Conservation (phyloP, 2,329 filamentous ascomycete genomes). For the Calonectria pauciramosa region DNA sequence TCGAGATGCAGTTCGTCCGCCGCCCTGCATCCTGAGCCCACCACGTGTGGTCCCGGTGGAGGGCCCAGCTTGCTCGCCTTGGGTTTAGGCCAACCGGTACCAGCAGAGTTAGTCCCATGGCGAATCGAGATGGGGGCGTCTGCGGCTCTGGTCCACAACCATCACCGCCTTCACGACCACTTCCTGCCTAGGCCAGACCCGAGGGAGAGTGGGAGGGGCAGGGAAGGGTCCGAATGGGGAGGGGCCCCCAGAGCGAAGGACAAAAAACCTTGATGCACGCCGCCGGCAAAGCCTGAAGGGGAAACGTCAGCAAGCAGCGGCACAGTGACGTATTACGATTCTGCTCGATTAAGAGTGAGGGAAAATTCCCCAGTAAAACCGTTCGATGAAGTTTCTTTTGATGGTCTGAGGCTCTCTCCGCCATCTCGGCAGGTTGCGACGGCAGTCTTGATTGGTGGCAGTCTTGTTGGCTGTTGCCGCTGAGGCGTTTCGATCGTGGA, state of each 20-base stretch:
- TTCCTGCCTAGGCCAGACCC: neutral
- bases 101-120: conserved; percentile 30
- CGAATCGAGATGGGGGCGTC: conserved; percentile 32
- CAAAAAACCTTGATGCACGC: conserved; percentile 27
- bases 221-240: conserved; percentile 11
- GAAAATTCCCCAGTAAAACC: conserved; percentile 36
- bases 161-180: conserved; percentile 15
- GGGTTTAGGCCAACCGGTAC: conserved; percentile 19
- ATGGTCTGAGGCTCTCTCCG: conserved; percentile 31
- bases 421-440: conserved; percentile 18
- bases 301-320: conserved; percentile 33
- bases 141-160: conserved; percentile 27
- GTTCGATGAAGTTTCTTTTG: conserved; percentile 42
- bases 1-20: conserved; percentile 42
- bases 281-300: conserved; percentile 32
- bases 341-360: conserved; percentile 20
- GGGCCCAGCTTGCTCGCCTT: conserved; percentile 26
- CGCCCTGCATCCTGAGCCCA: conserved; percentile 42
- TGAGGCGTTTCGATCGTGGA: neutral
- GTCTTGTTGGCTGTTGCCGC: neutral
- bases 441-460: conserved; percentile 9
- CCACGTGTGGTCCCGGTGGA: conserved; percentile 42
- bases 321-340: conserved; percentile 20
- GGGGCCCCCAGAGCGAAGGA: conserved; percentile 23
- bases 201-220: neutral